Evolutionary conservation across 1,284 basidiomycete genomes (phyloP).

Genomic region (Trametes hirsuta): DNA sequence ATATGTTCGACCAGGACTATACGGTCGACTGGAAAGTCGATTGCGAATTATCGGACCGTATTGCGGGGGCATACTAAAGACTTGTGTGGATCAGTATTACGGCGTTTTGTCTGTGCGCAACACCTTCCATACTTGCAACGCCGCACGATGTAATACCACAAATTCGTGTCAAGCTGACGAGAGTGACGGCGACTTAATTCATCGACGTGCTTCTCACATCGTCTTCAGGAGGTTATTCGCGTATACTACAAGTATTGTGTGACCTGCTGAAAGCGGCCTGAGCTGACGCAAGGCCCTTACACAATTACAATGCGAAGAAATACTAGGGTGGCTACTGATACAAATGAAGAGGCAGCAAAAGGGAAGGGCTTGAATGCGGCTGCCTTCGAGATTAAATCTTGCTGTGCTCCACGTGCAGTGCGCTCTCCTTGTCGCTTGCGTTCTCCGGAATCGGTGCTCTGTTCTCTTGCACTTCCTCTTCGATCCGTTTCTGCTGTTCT

Average conservation of each 20-base stretch:
- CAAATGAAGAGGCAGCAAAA: background rate
- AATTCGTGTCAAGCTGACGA: no score
- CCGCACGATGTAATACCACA: no score
- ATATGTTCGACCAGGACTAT: background rate
- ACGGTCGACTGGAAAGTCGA: conserved; percentile 4
- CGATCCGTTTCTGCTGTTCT: conserved; percentile 48
- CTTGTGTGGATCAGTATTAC: background rate
- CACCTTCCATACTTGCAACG: no score
- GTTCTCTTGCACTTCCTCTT: conserved; percentile 41
- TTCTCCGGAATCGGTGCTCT: conserved; percentile 10
- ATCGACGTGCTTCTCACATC: no score
- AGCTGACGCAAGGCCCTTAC: no score
- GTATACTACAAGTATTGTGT: no score
- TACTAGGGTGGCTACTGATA: background rate
- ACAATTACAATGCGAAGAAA: no score
- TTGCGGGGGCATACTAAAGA: conserved; percentile 3
- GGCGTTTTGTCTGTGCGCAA: no score
- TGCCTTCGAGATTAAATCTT: background rate
- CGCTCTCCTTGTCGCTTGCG: conserved; percentile 28
- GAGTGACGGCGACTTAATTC: no score
- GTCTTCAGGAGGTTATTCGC: no score
- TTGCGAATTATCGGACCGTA: conserved; percentile 4
- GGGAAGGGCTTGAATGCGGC: background rate
- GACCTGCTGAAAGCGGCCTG: no score
- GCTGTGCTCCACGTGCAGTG: conserved; percentile 26